A percentile compares a stretch with the other conserved stretches of the same genome.
These are phyloP conservation scores for Choiromyces venosus DNA, from an alignment of 495 filamentous ascomycete genomes.

Conservation along the genomic window DNA sequence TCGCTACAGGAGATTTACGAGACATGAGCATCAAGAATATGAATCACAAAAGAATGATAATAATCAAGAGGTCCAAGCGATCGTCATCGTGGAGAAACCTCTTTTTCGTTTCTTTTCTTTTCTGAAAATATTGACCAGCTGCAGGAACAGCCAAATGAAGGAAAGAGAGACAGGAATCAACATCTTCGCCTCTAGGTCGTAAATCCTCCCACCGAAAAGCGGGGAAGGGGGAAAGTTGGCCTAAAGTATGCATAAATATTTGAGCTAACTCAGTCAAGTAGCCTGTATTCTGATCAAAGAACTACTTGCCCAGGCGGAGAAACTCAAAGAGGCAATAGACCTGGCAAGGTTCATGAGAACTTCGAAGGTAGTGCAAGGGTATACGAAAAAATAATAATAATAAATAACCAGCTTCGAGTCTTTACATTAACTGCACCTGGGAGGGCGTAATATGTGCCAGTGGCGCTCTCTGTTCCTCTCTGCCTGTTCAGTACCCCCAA, in stretches of 20 bases:
- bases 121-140: neutral
- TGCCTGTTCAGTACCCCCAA: neutral
- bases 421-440: slow-evolving; percentile 30
- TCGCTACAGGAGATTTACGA: neutral
- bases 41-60: neutral
- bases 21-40: neutral
- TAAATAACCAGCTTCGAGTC: too few species aligned
- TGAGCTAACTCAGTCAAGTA: slow-evolving; percentile 10
- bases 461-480: slow-evolving; percentile 11
- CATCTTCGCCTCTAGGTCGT: neutral
- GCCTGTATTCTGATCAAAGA: too few species aligned
- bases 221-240: slow-evolving; percentile 18
- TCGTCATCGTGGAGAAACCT: neutral
- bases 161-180: neutral
- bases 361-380: slow-evolving; percentile 21
- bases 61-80: neutral
- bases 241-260: slow-evolving; percentile 27
- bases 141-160: neutral
- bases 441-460: slow-evolving; percentile 24
- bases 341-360: slow-evolving; percentile 17
- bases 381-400: slow-evolving; percentile 9
- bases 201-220: slow-evolving; percentile 28
- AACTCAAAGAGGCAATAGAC: slow-evolving; percentile 19
- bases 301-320: slow-evolving; percentile 20
- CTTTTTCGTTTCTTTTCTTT: neutral